A percentile compares a stretch with the other conserved stretches of the same genome.
These are phyloP conservation scores for Hygrophoropsis aurantiaca DNA, from an alignment of 768 basidiomycete species.

Conservation along the genomic window DNA sequence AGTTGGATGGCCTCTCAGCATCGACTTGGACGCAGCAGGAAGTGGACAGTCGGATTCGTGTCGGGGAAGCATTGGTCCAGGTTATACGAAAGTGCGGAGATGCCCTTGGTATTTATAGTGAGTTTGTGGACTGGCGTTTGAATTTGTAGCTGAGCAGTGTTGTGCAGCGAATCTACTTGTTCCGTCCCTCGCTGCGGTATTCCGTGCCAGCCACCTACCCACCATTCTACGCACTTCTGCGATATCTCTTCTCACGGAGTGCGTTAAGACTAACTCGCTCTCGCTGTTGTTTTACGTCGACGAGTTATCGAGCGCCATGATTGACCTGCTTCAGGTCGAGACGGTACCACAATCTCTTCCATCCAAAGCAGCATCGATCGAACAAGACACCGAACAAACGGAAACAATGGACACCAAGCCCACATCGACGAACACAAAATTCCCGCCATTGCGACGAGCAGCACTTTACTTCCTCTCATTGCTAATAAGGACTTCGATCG, in stretches of 20 bases:
- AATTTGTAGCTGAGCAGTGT: slow-evolving; percentile 1
- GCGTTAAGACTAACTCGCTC: slow-evolving; percentile 60
- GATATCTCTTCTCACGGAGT: slow-evolving; percentile 71
- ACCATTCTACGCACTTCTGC: slow-evolving; percentile 71
- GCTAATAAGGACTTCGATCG: slow-evolving; percentile 60
- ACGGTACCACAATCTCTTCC: slow-evolving; percentile 28
- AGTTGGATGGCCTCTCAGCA: slow-evolving; percentile 50
- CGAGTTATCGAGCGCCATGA: slow-evolving; percentile 64
- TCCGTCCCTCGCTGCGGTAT: slow-evolving; percentile 64
- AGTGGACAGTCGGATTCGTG: slow-evolving; percentile 68
- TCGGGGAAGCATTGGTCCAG: slow-evolving; percentile 84
- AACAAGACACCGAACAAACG: slow-evolving; percentile 7
- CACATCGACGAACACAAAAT: slow-evolving; percentile 54
- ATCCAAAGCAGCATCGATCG: slow-evolving; percentile 4
- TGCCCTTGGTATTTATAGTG: slow-evolving; percentile 69
- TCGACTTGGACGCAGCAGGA: slow-evolving; percentile 54
- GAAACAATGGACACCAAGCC: slow-evolving; percentile 57
- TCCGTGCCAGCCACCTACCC: slow-evolving; percentile 62
- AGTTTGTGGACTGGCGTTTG: slow-evolving; percentile 12
- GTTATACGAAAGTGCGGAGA: slow-evolving; percentile 75
- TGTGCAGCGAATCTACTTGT: slow-evolving; percentile 65
- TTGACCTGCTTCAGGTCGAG: slow-evolving; percentile 77
- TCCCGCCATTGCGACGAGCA: slow-evolving; percentile 81
- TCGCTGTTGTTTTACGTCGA: slow-evolving; percentile 62
- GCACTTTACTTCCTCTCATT: slow-evolving; percentile 81